Evolutionary conservation across 2,329 filamentous ascomycete genomes (phyloP).

Genomic region (Exophiala alcalophila): DNA sequence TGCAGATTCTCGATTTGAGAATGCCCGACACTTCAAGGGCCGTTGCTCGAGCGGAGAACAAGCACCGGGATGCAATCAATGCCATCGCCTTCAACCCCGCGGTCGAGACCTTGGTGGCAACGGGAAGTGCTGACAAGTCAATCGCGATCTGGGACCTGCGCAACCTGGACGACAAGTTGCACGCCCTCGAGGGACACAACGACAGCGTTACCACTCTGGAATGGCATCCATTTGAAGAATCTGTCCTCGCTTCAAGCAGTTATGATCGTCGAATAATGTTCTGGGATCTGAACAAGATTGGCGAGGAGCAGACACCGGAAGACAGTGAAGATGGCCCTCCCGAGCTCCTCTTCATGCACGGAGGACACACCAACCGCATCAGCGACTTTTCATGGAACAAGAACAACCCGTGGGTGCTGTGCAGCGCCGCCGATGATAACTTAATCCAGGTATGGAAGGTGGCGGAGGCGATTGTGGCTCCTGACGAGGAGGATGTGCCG

Average conservation of each 20-base stretch:
- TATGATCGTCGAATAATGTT: conserved; percentile 93
- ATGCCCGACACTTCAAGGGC: conserved; percentile 63
- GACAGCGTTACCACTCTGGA: conserved; percentile 88
- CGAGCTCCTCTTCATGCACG: conserved; percentile 98
- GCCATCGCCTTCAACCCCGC: conserved; percentile 91
- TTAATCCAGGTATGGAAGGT: conserved; percentile 93
- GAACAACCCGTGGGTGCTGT: conserved; percentile 95
- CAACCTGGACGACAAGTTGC: conserved; percentile 83
- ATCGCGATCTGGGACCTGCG: conserved; percentile 94
- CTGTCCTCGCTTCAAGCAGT: conserved; percentile 84
- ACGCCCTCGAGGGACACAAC: conserved; percentile 82
- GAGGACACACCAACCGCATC: conserved; percentile 93
- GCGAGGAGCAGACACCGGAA: conserved; percentile 91
- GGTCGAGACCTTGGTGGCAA: conserved; percentile 85
- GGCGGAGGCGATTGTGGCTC: conserved; percentile 72
- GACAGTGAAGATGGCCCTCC: conserved; percentile 93
- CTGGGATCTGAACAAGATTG: conserved; percentile 90
- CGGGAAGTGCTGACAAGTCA: conserved; percentile 91
- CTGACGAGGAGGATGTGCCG: conserved; percentile 67
- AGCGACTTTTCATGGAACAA: conserved; percentile 98
- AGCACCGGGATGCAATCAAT: conserved; percentile 91
- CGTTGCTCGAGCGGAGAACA: conserved; percentile 62
- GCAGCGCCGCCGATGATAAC: conserved; percentile 94
- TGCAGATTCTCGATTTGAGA: conserved; percentile 88
- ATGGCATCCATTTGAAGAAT: conserved; percentile 90